phyloP scores from a whole-genome alignment of 768 basidiomycete genomes.

The Hydnomerulius pinastri region DNA sequence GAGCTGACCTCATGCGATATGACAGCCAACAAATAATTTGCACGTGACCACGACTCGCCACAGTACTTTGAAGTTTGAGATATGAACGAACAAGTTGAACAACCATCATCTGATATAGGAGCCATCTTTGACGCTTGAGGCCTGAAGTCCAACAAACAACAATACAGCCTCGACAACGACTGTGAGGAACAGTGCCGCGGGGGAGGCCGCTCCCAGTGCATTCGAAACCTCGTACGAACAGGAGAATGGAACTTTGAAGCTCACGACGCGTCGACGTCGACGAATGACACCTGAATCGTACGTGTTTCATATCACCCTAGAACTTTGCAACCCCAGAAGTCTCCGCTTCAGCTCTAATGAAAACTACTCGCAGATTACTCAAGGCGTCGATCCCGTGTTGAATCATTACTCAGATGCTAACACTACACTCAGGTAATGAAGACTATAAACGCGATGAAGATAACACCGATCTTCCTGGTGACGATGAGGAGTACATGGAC shows the following conservation, averaged over 20 bases:
- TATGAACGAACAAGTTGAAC: too few relatives aligned
- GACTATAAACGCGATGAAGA: constrained; percentile 65
- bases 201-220: constrained; percentile 23
- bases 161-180: background rate
- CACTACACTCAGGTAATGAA: constrained; percentile 40
- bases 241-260: constrained; percentile 3
- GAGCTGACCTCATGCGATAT: too few relatives aligned
- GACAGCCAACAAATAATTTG: too few relatives aligned
- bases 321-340: background rate
- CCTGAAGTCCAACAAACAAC: too few relatives aligned
- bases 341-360: background rate
- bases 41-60: too few relatives aligned
- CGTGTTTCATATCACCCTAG: background rate
- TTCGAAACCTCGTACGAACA: background rate
- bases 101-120: too few relatives aligned
- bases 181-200: constrained; percentile 11
- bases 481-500: constrained; percentile 18
- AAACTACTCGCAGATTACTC: background rate
- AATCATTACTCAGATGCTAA: constrained; percentile 1
- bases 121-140: too few relatives aligned
- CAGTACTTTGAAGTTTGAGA: too few relatives aligned
- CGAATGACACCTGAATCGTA: too few relatives aligned
- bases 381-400: background rate
- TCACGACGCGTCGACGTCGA: too few relatives aligned
- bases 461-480: constrained; percentile 32